phyloP scores from a whole-genome alignment of 148 eudicot genomes.

The Camellia lanceoleosa region DNA sequence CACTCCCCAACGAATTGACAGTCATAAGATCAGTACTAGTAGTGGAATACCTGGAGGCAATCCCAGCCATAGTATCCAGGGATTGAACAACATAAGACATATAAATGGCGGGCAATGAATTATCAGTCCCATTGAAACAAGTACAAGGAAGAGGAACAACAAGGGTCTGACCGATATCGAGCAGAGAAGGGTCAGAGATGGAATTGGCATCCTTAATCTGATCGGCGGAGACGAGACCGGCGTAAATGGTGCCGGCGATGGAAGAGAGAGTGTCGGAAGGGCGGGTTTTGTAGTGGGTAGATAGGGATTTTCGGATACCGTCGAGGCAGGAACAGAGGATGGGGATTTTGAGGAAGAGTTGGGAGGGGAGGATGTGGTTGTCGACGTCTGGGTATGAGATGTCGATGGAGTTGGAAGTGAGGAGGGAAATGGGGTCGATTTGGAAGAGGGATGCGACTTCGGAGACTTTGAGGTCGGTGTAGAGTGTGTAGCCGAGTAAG shows the following conservation, averaged over 20 bases:
- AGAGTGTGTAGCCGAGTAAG: conserved; percentile 66
- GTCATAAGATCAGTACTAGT: conserved; percentile 80
- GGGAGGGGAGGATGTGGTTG: conserved; percentile 77
- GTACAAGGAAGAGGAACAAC: conserved; percentile 90
- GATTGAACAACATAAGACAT: conserved; percentile 70
- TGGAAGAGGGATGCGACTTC: conserved; percentile 76
- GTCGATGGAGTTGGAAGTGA: conserved; percentile 73
- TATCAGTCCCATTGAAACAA: conserved; percentile 86
- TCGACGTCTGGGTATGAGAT: conserved; percentile 78
- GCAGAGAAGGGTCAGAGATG: conserved; percentile 53
- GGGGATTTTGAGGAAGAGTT: conserved; percentile 68
- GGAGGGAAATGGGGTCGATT: conserved; percentile 76
- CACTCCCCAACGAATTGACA: conserved; percentile 78
- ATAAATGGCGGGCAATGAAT: conserved; percentile 68
- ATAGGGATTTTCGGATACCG: conserved; percentile 74
- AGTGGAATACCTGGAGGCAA: conserved; percentile 63
- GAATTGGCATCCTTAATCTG: conserved; percentile 79
- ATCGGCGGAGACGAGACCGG: conserved; percentile 88
- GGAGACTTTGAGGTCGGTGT: conserved; percentile 82
- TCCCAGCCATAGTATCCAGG: conserved; percentile 56
- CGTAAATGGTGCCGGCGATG: conserved; percentile 62
- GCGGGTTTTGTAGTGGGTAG: conserved; percentile 64
- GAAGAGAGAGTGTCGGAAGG: conserved; percentile 72
- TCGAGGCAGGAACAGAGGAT: conserved; percentile 72
- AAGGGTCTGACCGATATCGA: conserved; percentile 63